phyloP scores from a whole-genome alignment of 176 grass and related monocot species.

The Oryza brachyantha region DNA sequence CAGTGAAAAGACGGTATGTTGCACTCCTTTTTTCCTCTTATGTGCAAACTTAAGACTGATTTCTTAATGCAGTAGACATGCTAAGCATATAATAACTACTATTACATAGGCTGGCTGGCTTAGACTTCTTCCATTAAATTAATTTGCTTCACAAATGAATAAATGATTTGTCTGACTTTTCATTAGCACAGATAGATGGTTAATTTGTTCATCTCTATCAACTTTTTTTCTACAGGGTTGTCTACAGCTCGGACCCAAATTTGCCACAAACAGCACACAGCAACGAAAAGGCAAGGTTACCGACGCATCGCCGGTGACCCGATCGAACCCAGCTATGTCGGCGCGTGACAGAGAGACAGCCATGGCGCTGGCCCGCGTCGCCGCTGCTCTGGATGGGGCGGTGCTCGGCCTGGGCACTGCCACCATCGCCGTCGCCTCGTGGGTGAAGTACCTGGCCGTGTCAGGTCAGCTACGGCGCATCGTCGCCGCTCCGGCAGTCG shows the following conservation, averaged over 20 bases:
- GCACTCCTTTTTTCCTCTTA: neutral
- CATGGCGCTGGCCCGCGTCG: conserved; percentile 54
- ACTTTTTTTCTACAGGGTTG: neutral
- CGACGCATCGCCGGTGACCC: conserved; percentile 28
- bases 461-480: conserved; percentile 65
- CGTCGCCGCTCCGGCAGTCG: conserved; percentile 40
- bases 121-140: neutral
- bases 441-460: conserved; percentile 63
- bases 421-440: conserved; percentile 50
- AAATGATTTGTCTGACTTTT: neutral
- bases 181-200: neutral
- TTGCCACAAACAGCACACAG: neutral
- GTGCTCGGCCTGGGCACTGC: conserved; percentile 71
- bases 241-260: no score
- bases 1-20: neutral
- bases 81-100: neutral
- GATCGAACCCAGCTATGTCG: conserved; percentile 56
- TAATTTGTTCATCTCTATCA: neutral
- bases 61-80: neutral
- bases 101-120: no score
- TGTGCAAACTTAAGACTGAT: neutral
- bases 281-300: neutral
- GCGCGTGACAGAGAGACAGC: conserved; percentile 68
- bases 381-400: conserved; percentile 73
- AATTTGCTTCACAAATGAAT: neutral